These are phyloP conservation scores for Monascus ruber DNA, from an alignment of 2,329 filamentous ascomycete genomes.

Conservation along the genomic window DNA sequence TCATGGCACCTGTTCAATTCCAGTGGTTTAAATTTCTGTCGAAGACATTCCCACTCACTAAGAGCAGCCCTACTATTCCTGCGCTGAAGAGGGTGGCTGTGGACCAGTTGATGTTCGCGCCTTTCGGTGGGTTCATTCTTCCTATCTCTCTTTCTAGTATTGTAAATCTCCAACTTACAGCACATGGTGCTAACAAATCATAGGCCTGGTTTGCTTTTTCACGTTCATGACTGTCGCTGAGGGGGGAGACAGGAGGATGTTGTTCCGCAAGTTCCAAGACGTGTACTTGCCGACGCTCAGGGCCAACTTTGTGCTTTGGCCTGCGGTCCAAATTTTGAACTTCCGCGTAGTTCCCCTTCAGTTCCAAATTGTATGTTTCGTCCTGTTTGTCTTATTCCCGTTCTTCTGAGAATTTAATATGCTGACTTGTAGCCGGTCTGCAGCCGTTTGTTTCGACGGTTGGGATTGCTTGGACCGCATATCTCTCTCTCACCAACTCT, in stretches of 20 bases:
- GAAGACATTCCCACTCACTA: slow-evolving; percentile 70
- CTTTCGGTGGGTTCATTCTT: slow-evolving; percentile 48
- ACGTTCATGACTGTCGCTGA: slow-evolving; percentile 94
- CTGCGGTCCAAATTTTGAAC: slow-evolving; percentile 90
- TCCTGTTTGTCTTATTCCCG: not conserved
- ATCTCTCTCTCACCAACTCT: slow-evolving; percentile 83
- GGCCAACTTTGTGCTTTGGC: slow-evolving; percentile 93
- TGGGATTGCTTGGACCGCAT: slow-evolving; percentile 96
- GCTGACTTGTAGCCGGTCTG: not conserved
- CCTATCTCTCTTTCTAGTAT: not conserved
- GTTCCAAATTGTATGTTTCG: slow-evolving; percentile 74
- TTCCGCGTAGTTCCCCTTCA: slow-evolving; percentile 91
- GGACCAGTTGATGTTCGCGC: slow-evolving; percentile 89
- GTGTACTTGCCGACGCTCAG: slow-evolving; percentile 91
- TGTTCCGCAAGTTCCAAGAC: slow-evolving; percentile 76
- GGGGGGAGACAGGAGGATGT: slow-evolving; percentile 70
- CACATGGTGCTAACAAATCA: slow-evolving; percentile 2
- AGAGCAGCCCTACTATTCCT: slow-evolving; percentile 59
- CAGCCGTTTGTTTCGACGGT: slow-evolving; percentile 93
- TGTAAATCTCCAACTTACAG: slow-evolving; percentile 1
- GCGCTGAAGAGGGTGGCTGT: slow-evolving; percentile 83
- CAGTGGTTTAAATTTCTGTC: slow-evolving; percentile 89
- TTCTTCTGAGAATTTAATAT: not conserved
- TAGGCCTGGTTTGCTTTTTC: slow-evolving; percentile 76
- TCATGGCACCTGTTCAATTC: slow-evolving; percentile 91